These are phyloP conservation scores for Suillus alpinus DNA, from an alignment of 768 basidiomycete species.

Conservation along the genomic window DNA sequence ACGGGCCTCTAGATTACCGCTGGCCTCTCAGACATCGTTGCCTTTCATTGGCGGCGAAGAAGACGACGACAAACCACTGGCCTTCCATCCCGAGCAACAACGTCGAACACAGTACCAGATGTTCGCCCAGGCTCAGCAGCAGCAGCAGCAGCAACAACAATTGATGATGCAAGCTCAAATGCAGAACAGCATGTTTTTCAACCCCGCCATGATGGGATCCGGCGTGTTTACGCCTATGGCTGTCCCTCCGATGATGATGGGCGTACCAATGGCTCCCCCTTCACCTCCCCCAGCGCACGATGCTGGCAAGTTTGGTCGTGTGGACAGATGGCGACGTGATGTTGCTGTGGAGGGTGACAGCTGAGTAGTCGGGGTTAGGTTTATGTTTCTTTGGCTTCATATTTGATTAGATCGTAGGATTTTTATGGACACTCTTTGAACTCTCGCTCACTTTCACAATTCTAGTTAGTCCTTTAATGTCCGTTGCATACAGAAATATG, in stretches of 20 bases:
- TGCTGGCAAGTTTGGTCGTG: constrained; percentile 61
- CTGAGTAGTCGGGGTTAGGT: constrained; percentile 11
- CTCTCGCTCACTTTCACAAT: constrained; percentile 2
- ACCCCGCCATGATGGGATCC: constrained; percentile 66
- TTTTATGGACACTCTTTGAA: constrained; percentile 4
- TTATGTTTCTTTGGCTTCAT: constrained; percentile 11
- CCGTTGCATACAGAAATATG: constrained; percentile 32
- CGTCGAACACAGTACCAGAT: constrained; percentile 57
- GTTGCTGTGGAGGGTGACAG: constrained; percentile 69
- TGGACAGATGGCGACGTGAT: constrained; percentile 80
- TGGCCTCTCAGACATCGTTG: constrained; percentile 23
- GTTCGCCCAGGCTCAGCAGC: constrained; percentile 46
- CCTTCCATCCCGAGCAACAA: constrained; percentile 76
- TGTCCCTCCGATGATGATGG: constrained; percentile 47
- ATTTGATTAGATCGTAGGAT: constrained; percentile 12
- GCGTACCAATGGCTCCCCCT: constrained; percentile 39
- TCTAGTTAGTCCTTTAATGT: constrained; percentile 36
- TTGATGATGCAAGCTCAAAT: constrained; percentile 78
- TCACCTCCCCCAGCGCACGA: constrained; percentile 68
- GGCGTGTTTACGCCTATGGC: constrained; percentile 63
- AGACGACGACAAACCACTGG: constrained; percentile 72
- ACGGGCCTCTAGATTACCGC: constrained; percentile 49
- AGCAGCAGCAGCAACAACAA: constrained; percentile 44
- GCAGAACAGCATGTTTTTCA: constrained; percentile 74
- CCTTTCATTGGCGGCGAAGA: constrained; percentile 37